phyloP scores from a whole-genome alignment of 768 basidiomycete genomes.

The Dentipellis fragilis region DNA sequence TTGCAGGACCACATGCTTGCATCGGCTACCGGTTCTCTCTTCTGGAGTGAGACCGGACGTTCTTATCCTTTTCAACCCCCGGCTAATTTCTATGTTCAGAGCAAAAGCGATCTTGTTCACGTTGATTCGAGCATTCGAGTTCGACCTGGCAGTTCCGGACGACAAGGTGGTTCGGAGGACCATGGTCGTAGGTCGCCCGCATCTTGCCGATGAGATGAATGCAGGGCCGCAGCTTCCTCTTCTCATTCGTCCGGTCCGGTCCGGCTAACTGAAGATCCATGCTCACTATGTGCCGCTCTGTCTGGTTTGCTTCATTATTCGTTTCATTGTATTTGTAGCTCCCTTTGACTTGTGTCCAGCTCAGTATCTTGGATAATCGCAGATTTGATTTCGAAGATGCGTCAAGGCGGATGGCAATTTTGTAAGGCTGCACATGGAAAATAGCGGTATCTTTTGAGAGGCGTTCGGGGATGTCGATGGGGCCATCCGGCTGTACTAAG shows the following conservation, averaged over 20 bases:
- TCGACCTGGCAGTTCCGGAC: slow-evolving; percentile 7
- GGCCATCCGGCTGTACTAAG: too few relatives aligned
- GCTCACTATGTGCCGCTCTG: too few relatives aligned
- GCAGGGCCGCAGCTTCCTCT: slow-evolving; percentile 13
- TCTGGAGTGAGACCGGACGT: slow-evolving; percentile 5
- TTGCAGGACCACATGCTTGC: slow-evolving; percentile 10
- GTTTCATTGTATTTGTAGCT: too few relatives aligned
- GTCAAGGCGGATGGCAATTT: too few relatives aligned
- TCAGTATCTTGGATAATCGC: too few relatives aligned
- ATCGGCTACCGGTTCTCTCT: slow-evolving; percentile 14
- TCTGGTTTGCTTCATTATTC: too few relatives aligned
- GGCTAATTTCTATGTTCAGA: slow-evolving; percentile 4
- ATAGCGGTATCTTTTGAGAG: too few relatives aligned
- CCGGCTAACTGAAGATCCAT: too few relatives aligned
- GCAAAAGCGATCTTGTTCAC: slow-evolving; percentile 17
- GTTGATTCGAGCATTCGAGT: slow-evolving; percentile 17
- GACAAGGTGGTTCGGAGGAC: slow-evolving; percentile 3
- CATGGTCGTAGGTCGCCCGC: slow-evolving; percentile 10
- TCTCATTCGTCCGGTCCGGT: slow-evolving; percentile 3
- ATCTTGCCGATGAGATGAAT: background rate
- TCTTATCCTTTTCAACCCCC: background rate
- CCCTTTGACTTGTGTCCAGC: too few relatives aligned
- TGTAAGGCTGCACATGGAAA: too few relatives aligned
- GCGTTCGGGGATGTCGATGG: too few relatives aligned
- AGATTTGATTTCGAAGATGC: too few relatives aligned